phyloP scores from a whole-genome alignment of 257 asterid genomes.

The Fraxinus quadrangulata region DNA sequence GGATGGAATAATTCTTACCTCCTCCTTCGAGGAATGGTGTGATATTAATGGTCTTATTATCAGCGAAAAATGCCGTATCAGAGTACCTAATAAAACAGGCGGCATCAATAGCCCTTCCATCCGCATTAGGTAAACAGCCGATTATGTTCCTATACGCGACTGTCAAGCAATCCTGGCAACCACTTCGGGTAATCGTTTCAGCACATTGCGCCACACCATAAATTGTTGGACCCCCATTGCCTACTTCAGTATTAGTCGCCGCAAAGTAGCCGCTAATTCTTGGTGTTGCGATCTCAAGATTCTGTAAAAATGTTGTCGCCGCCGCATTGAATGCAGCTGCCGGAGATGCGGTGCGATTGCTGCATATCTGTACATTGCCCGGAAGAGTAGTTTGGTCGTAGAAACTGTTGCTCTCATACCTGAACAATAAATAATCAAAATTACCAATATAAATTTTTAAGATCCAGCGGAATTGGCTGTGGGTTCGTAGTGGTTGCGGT shows the following conservation, averaged over 20 bases:
- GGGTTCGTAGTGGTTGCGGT: neutral
- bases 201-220: conserved; percentile 81
- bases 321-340: conserved; percentile 44
- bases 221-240: conserved; percentile 30
- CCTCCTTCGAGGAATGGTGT: conserved; percentile 50
- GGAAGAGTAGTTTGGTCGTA: conserved; percentile 66
- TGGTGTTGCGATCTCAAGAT: conserved; percentile 70
- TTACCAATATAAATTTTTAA: neutral
- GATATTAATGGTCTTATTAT: conserved; percentile 56
- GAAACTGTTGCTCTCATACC: conserved; percentile 84
- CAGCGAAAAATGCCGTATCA: conserved; percentile 53
- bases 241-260: conserved; percentile 43
- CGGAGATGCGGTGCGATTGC: conserved; percentile 55
- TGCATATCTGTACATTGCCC: conserved; percentile 66
- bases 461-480: neutral
- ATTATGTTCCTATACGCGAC: conserved; percentile 64
- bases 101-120: conserved; percentile 76
- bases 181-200: conserved; percentile 50
- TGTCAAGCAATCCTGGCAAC: conserved; percentile 71
- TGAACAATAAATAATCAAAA: conserved; percentile 10
- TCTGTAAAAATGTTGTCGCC: conserved; percentile 41
- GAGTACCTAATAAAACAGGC: conserved; percentile 82
- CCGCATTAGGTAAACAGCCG: conserved; percentile 65
- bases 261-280: conserved; percentile 58
- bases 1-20: conserved; percentile 13